These are phyloP conservation scores for Amanita fuliginea DNA, from an alignment of 768 basidiomycete genomes.

Conservation along the genomic window DNA sequence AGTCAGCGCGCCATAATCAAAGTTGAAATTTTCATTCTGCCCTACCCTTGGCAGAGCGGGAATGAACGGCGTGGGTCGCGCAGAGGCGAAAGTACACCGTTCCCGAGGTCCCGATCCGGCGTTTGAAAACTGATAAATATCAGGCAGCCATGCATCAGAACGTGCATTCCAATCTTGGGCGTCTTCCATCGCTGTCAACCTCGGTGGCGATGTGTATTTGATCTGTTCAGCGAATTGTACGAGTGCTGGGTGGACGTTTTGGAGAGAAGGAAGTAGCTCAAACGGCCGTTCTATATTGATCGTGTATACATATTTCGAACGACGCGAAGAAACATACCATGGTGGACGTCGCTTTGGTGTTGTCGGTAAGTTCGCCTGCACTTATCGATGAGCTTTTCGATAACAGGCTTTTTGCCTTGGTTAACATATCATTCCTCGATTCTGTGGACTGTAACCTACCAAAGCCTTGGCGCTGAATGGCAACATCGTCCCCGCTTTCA, in stretches of 20 bases:
- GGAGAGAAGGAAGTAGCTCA: conserved; percentile 24
- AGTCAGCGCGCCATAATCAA: conserved; percentile 50
- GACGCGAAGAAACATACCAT: conserved; percentile 5
- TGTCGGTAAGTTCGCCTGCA: conserved; percentile 34
- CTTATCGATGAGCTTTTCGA: conserved; percentile 45
- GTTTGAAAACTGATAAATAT: conserved; percentile 35
- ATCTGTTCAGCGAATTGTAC: conserved; percentile 22
- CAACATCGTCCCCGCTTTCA: conserved; percentile 43
- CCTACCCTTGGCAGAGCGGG: conserved; percentile 38
- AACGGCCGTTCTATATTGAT: conserved; percentile 10
- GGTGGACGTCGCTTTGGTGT: conserved; percentile 10
- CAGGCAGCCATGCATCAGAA: conserved; percentile 27
- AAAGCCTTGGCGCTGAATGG: conserved; percentile 50
- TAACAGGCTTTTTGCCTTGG: conserved; percentile 31
- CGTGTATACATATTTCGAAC: conserved; percentile 3
- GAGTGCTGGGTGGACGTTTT: conserved; percentile 22
- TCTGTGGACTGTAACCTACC: conserved; percentile 23
- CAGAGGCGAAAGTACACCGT: conserved; percentile 23
- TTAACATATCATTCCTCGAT: not conserved
- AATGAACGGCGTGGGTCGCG: conserved; percentile 31
- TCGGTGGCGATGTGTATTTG: conserved; percentile 10
- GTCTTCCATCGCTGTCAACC: not conserved
- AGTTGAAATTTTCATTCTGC: conserved; percentile 45
- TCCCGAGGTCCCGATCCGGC: conserved; percentile 31
- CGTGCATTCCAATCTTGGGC: not conserved